phyloP scores from a whole-genome alignment of 306 rosid species.

The Alnus rubra region DNA sequence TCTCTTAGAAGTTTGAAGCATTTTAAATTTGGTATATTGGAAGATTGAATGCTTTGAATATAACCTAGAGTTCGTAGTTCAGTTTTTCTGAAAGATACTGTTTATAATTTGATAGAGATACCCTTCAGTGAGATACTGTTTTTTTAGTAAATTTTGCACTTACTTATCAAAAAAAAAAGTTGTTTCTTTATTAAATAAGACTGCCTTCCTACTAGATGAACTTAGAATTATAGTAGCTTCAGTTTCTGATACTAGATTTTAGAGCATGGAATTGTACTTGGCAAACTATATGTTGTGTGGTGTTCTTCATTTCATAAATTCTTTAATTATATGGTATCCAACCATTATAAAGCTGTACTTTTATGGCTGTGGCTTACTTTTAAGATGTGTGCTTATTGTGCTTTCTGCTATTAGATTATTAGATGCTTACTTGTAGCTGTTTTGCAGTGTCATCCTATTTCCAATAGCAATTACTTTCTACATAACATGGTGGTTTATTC shows the following conservation, averaged over 20 bases:
- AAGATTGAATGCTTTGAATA: conserved; percentile 9
- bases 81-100: no score
- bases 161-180: background rate
- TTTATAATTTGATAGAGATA: background rate
- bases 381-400: background rate
- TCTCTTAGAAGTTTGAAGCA: background rate
- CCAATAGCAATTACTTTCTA: conserved; percentile 93
- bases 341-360: background rate
- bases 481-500: conserved; percentile 94
- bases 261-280: background rate
- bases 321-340: background rate
- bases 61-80: background rate
- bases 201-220: background rate
- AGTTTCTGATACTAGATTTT: background rate
- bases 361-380: no score
- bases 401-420: conserved; percentile 2
- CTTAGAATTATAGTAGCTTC: background rate
- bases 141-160: no score
- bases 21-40: background rate
- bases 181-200: background rate
- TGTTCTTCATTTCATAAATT: background rate
- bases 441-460: conserved; percentile 85
- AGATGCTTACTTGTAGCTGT: conserved; percentile 30
- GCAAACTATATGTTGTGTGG: background rate
- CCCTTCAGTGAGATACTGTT: background rate